Base-by-base conservation (phyloP, 2,329 filamentous ascomycete genomes). In the Xylaria sp. region DNA sequence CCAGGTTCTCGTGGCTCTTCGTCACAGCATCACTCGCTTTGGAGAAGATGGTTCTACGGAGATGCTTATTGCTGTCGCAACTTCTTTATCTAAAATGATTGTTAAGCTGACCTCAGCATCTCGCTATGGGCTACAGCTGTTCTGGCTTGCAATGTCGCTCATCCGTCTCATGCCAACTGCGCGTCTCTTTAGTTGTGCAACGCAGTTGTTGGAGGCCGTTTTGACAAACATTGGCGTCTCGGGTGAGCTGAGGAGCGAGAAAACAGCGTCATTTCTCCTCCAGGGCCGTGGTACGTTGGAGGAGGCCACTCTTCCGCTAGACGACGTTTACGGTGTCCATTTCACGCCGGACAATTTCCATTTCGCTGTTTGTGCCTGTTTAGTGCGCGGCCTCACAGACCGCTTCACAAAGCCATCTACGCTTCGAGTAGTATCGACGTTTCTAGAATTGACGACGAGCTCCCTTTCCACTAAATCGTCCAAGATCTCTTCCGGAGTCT, bases 11-110 rank as follows among this genome's bases (percentile, higher is more conserved):
- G 90, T 92, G 33, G 89, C 90, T 17, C 81, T 92, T 17, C 85
- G 89, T 57, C 89, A 86, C 70, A 90, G 89, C 73, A 84, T 92
- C 17, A 81, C 83, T n/a, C 85, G 89, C 33, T 91, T 90, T 74
- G 85, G 87, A 53, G 88, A 90, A 65, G 89, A 90, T 65, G 85
- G 83, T 65, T 89, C 87, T 74, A 88, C 84, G 71, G 90, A 92
- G 73, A 90, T 92, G 89, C 83, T 92, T 36, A 85, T 90, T 40
- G 87, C 89, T 6, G 91, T 92, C 63, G 85, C 91, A 26, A 90
- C 87, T 2, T 87, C 88, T 2, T 78, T 92, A 53, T 90, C 89
- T 11, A 91, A 90, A 77, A 91, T 92, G 89, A 90, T 92, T 84
- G 83, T 87, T 17, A 91, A 92, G 74, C 83, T 92, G 23, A 88